phyloP scores from a whole-genome alignment of 495 filamentous ascomycete genomes.

The Penicillium verhagenii region DNA sequence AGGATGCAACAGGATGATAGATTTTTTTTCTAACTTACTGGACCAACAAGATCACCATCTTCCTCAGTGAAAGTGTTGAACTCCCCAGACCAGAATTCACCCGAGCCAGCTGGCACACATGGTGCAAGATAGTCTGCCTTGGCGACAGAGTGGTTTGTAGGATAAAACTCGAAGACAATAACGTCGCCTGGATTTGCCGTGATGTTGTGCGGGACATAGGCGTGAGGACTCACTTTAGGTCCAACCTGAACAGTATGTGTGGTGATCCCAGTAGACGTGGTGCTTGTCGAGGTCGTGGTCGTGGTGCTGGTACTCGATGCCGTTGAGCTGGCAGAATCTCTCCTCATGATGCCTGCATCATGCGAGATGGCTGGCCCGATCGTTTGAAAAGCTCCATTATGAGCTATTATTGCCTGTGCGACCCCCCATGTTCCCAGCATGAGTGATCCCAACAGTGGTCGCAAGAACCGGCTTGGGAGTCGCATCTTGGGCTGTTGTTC shows the following conservation, averaged over 20 bases:
- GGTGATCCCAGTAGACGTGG: conserved; percentile 11
- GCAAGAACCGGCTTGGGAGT: neutral
- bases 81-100: conserved; percentile 40
- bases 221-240: conserved; percentile 37
- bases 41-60: conserved; percentile 29
- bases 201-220: conserved; percentile 52
- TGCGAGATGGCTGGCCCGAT: neutral
- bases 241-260: conserved; percentile 55
- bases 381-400: neutral
- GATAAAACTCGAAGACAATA: conserved; percentile 61
- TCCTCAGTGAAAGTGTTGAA: conserved; percentile 31
- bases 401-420: neutral
- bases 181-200: conserved; percentile 52
- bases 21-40: conserved; percentile 16
- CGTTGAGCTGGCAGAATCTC: neutral
- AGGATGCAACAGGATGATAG: no score
- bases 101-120: conserved; percentile 50
- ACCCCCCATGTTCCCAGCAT: neutral
- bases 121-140: conserved; percentile 56
- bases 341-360: neutral
- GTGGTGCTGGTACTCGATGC: neutral
- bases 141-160: conserved; percentile 60
- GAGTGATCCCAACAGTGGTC: neutral
- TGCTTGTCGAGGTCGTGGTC: neutral
- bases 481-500: neutral